A percentile compares a stretch with the other conserved stretches of the same genome.
phyloP scores from a whole-genome alignment of 23 red algal species.

The Gracilariopsis chorda region DNA sequence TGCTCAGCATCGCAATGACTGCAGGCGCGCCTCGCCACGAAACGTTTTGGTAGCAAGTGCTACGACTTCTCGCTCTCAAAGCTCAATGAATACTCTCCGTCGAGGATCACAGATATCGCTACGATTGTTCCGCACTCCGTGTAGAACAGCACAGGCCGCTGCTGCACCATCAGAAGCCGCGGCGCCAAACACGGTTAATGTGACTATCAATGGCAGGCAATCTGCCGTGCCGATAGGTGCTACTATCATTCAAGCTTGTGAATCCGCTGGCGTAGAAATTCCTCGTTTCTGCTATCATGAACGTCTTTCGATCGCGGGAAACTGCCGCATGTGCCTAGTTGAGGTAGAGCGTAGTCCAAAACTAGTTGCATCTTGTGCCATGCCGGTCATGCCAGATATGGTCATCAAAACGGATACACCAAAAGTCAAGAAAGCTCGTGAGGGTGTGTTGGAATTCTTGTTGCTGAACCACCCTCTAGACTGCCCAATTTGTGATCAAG shows the following conservation, averaged over 20 bases:
- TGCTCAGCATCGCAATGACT: too few relatives aligned
- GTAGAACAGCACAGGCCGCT: background rate
- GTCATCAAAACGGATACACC: conserved; percentile 80
- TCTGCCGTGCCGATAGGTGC: conserved; percentile 63
- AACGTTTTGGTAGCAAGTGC: too few relatives aligned
- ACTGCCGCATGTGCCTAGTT: conserved; percentile 99
- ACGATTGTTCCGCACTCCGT: background rate
- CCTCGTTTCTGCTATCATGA: conserved; percentile 99
- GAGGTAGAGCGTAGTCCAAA: conserved; percentile 98
- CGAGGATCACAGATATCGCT: background rate
- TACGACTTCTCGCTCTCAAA: too few relatives aligned
- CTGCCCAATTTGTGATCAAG: conserved; percentile 99
- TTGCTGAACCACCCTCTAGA: conserved; percentile 95
- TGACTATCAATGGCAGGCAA: conserved; percentile 82
- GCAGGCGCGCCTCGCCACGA: too few relatives aligned
- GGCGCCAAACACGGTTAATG: conserved; percentile 57
- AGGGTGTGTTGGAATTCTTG: conserved; percentile 96
- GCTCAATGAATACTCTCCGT: conserved; percentile 1
- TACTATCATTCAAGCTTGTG: conserved; percentile 96
- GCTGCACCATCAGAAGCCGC: background rate
- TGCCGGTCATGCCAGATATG: conserved; percentile 99
- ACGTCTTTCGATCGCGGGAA: conserved; percentile 97
- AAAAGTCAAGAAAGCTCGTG: conserved; percentile 92
- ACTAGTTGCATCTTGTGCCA: conserved; percentile 93
- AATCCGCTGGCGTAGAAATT: conserved; percentile 86